A percentile compares a stretch with the other conserved stretches of the same genome.
phyloP scores from a whole-genome alignment of 176 grass and related monocot genomes.

The Eragrostis curvula region DNA sequence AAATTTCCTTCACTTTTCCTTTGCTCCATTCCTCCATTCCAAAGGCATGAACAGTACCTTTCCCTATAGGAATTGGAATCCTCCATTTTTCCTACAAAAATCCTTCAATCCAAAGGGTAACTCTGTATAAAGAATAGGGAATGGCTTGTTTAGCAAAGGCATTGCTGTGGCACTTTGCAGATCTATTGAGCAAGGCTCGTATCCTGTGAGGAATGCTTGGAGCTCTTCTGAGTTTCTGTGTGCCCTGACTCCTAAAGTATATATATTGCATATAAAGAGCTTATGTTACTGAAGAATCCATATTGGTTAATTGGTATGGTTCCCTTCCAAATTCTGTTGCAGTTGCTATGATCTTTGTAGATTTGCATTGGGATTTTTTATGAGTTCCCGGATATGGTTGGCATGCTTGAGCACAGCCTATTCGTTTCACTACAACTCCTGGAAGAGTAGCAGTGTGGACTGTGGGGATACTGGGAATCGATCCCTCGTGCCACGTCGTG shows the following conservation, averaged over 20 bases:
- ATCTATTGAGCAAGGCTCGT: slow-evolving; percentile 25
- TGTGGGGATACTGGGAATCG: not conserved
- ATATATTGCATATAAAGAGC: not conserved
- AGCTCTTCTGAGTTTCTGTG: slow-evolving; percentile 2
- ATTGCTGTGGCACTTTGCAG: slow-evolving; percentile 19
- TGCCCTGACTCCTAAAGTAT: slow-evolving; percentile 14
- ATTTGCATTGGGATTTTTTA: not conserved
- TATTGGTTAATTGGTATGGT: not conserved
- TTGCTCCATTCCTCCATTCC: too few relatives aligned
- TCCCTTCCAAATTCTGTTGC: not conserved
- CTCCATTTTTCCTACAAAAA: too few relatives aligned
- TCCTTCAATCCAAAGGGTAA: too few relatives aligned
- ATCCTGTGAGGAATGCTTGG: slow-evolving; percentile 23
- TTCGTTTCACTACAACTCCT: not conserved
- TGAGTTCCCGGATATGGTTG: not conserved
- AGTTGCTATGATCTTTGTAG: not conserved
- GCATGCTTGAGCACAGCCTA: not conserved
- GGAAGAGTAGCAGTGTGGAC: not conserved
- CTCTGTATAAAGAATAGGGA: slow-evolving; percentile 60
- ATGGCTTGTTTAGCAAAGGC: slow-evolving; percentile 28
- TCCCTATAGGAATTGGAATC: too few relatives aligned
- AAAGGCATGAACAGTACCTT: too few relatives aligned
- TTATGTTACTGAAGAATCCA: not conserved
- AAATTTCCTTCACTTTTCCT: too few relatives aligned
- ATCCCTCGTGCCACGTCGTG: too few relatives aligned